Evolutionary conservation across 805 yeast species (phyloP).

Genomic region (Wickerhamiella nectarea): DNA sequence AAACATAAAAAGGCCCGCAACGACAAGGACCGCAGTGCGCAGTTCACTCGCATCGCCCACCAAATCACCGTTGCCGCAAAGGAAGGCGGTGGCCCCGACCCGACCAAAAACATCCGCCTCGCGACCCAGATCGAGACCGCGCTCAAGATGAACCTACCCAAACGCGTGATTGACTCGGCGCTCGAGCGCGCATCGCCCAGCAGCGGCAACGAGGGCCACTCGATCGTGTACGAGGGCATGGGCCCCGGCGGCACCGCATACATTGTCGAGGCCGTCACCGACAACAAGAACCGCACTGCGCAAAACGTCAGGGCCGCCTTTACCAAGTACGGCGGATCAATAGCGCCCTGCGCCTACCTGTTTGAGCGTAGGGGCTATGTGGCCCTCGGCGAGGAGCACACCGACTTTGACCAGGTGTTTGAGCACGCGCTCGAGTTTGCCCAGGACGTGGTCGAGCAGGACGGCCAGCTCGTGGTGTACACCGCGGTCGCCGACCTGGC

Average conservation of each 20-base stretch:
- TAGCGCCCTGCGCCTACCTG: constrained; percentile 66
- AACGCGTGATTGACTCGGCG: constrained; percentile 77
- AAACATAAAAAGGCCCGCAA: constrained; percentile 89
- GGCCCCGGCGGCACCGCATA: constrained; percentile 89
- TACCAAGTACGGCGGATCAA: constrained; percentile 43
- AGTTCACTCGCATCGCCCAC: constrained; percentile 57
- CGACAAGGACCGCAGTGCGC: constrained; percentile 62
- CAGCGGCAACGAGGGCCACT: constrained; percentile 51
- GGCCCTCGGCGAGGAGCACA: constrained; percentile 29
- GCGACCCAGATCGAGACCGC: constrained; percentile 70
- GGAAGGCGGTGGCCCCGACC: constrained; percentile 53
- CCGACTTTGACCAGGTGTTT: constrained; percentile 47
- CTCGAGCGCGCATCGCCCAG: constrained; percentile 39
- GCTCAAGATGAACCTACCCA: constrained; percentile 57
- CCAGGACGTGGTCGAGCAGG: constrained; percentile 35
- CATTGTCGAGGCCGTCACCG: constrained; percentile 76
- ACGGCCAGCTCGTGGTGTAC: constrained; percentile 33
- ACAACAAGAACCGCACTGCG: constrained; percentile 72
- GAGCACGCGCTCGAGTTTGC: constrained; percentile 63
- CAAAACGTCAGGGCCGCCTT: constrained; percentile 63
- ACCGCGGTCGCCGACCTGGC: constrained; percentile 56
- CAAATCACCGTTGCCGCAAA: constrained; percentile 65
- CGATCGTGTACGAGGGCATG: constrained; percentile 69
- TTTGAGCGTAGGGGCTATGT: constrained; percentile 71
- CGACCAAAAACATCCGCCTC: constrained; percentile 42